Conservation (phyloP, 805 yeast species). For the Blastobotrys americana region DNA sequence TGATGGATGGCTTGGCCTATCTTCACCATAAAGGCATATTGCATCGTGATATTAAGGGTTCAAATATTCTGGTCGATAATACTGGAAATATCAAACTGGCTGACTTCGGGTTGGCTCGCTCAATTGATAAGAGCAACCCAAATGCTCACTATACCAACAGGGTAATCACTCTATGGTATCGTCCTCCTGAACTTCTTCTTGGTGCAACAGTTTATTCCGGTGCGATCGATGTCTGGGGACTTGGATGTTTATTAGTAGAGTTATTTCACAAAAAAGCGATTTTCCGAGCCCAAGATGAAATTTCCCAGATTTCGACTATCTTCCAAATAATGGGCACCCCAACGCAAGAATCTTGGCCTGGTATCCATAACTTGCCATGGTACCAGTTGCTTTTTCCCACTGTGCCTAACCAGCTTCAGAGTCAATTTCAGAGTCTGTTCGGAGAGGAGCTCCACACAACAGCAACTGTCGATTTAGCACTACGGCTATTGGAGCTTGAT, state of each 20-base stretch:
- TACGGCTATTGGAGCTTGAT: conserved; percentile 54
- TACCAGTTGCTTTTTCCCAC: conserved; percentile 59
- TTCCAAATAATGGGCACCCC: conserved; percentile 88
- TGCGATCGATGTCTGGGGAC: conserved; percentile 95
- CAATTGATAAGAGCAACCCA: conserved; percentile 26
- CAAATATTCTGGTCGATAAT: conserved; percentile 73
- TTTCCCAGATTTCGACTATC: conserved; percentile 71
- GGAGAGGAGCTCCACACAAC: conserved; percentile 39
- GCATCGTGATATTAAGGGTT: conserved; percentile 93
- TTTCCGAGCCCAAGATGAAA: conserved; percentile 85
- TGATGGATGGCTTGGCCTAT: conserved; percentile 71
- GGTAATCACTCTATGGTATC: conserved; percentile 93
- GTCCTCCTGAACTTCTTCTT: conserved; percentile 88
- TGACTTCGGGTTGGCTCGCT: conserved; percentile 86
- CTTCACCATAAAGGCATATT: conserved; percentile 55
- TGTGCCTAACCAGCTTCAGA: conserved; percentile 25
- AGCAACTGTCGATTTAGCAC: conserved; percentile 54
- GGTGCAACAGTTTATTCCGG: conserved; percentile 88
- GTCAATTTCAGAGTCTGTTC: conserved; percentile 38
- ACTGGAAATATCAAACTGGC: conserved; percentile 80
- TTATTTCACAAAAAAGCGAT: conserved; percentile 65
- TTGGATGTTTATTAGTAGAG: conserved; percentile 85
- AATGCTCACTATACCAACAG: conserved; percentile 85
- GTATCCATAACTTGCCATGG: conserved; percentile 80
- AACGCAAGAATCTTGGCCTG: conserved; percentile 64